phyloP scores from a whole-genome alignment of 2,329 filamentous ascomycete genomes.

The Cytospora schulzeri region DNA sequence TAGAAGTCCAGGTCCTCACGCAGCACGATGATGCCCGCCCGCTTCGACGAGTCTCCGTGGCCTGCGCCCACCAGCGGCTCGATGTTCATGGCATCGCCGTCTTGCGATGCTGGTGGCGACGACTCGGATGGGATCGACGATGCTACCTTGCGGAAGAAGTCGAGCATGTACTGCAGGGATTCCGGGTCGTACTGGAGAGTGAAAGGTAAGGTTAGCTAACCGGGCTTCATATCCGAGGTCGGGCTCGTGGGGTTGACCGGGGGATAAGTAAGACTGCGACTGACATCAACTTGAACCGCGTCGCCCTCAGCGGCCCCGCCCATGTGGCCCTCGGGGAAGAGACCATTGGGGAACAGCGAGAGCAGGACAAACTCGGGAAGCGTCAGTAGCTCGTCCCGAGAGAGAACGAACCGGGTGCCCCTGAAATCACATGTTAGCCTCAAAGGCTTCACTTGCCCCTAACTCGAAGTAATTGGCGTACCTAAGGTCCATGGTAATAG shows the following conservation, averaged over 20 bases:
- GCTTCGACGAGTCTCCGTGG: conserved; percentile 80
- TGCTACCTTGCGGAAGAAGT: conserved; percentile 95
- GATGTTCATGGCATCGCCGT: conserved; percentile 66
- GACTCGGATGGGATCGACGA: conserved; percentile 86
- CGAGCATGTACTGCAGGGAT: conserved; percentile 97
- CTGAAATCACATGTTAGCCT: conserved; percentile 47
- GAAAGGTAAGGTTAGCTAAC: neutral
- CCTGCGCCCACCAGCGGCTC: conserved; percentile 69
- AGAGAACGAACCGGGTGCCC: conserved; percentile 90
- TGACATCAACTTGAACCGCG: conserved; percentile 93
- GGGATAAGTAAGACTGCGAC: conserved; percentile 30
- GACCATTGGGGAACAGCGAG: conserved; percentile 97
- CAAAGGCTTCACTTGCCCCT: neutral
- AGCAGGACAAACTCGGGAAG: conserved; percentile 95
- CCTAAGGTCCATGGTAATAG: conserved; percentile 93
- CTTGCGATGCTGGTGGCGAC: conserved; percentile 66
- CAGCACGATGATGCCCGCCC: conserved; percentile 95
- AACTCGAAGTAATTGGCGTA: conserved; percentile 46
- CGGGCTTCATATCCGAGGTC: conserved; percentile 1
- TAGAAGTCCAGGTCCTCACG: conserved; percentile 98
- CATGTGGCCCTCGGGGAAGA: conserved; percentile 95
- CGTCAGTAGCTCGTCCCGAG: conserved; percentile 90
- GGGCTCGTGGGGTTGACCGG: conserved; percentile 23
- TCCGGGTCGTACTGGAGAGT: conserved; percentile 83
- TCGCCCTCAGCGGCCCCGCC: conserved; percentile 90